A percentile compares a stretch with the other conserved stretches of the same genome.
Conservation (phyloP, 345 rosid genomes). For the Kandelia obovata region DNA sequence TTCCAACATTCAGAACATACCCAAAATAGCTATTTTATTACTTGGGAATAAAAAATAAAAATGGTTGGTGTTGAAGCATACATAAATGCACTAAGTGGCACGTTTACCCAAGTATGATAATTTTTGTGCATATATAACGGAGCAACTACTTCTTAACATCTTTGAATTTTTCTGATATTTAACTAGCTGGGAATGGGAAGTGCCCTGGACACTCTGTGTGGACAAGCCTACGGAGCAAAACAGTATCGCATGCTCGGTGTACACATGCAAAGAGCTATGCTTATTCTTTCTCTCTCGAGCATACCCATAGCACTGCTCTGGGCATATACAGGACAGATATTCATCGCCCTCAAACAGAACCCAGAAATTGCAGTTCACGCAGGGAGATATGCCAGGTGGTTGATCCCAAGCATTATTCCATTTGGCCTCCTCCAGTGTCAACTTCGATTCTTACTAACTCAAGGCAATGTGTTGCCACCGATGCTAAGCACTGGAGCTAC, state of each 20-base stretch:
- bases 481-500: conserved; percentile 21
- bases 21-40: too few relatives aligned
- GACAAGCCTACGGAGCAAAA: conserved; percentile 36
- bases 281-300: conserved; percentile 20
- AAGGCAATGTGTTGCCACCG: conserved; percentile 22
- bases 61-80: too few relatives aligned
- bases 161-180: neutral
- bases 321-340: conserved; percentile 23
- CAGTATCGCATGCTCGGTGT: conserved; percentile 35
- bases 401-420: conserved; percentile 34
- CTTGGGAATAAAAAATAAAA: too few relatives aligned
- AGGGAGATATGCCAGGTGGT: conserved; percentile 27
- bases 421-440: conserved; percentile 37
- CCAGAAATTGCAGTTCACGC: conserved; percentile 19
- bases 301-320: conserved; percentile 31
- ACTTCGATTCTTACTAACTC: conserved; percentile 33
- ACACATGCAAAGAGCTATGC: conserved; percentile 36
- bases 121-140: too few relatives aligned
- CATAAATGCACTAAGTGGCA: too few relatives aligned
- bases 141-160: too few relatives aligned
- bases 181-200: conserved; percentile 39
- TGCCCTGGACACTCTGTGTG: conserved; percentile 36
- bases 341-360: conserved; percentile 21
- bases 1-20: too few relatives aligned
- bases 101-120: too few relatives aligned